Base-by-base conservation (phyloP, 192 early-diverging fungal genomes). In the Kickxella alabastrina region DNA sequence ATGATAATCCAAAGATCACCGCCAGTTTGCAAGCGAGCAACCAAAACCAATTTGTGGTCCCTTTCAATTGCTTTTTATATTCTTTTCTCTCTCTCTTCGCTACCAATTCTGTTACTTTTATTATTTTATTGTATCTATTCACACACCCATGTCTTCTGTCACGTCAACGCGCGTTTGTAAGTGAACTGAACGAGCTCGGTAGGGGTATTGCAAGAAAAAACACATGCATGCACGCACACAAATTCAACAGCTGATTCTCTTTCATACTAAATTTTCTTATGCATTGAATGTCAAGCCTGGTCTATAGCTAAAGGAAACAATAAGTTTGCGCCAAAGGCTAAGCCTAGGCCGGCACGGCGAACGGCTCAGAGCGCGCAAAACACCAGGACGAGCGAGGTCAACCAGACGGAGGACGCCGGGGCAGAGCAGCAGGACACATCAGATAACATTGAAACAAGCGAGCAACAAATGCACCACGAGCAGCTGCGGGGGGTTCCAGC, bases 321-420 rank as follows among this genome's bases (percentile, higher is more conserved):
- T 47, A 71, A 71, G 24, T 71, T 71, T 43, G 51, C 60, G 36
- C 68, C 68, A 39, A 71, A 71, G 44, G 57, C 57, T 6, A 71
- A 59, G 34, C 68, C 68, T 5, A 52, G 68, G 18, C 28, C 50
- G 3, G 32, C 31, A 4, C 41, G 52, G 29, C 53, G 58, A 21
- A 17, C 29, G 26, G 23, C 19, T 25, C 27, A 47, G 48, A 21
- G 29, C 28, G 21, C 9, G 3, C 31, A 29, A 13, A 43, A 41
- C 29, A 19, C 28, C 14, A 39, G 4, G 23, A 48, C 5, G 4
- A 10, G 38, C 23, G 40, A 17, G 3, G 28, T 3, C 28, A 50
- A 28, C 24, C 19, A 51, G 39, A 34, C 8, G 49, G 34, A 28
- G 48, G 37, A n/a, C n/a, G n/a, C n/a, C n/a, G n/a, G n/a, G n/a